These are phyloP conservation scores for Mycena indigotica DNA, from an alignment of 768 basidiomycete species.

Conservation along the genomic window DNA sequence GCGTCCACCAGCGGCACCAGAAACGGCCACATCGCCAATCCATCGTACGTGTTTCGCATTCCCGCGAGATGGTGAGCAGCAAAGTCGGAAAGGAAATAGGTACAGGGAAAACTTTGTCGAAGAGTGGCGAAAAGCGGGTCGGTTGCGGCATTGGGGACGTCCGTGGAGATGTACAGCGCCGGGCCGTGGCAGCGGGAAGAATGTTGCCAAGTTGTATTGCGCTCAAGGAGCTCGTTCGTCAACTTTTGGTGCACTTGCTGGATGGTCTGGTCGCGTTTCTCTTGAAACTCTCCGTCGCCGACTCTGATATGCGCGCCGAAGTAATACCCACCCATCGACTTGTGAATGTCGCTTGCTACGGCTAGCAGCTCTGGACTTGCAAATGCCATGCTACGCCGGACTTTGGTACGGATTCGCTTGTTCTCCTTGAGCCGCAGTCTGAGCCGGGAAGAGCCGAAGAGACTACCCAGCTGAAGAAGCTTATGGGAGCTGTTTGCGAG, in stretches of 20 bases:
- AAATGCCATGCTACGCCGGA: constrained; percentile 62
- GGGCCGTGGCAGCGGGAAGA: constrained; percentile 45
- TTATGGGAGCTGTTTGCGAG: constrained; percentile 45
- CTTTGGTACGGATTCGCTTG: constrained; percentile 42
- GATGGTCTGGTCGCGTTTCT: constrained; percentile 42
- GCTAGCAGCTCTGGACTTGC: constrained; percentile 47
- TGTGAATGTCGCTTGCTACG: constrained; percentile 47
- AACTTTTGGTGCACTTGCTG: constrained; percentile 60
- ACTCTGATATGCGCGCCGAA: constrained; percentile 69
- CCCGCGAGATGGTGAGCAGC: constrained; percentile 30
- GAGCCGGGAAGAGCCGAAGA: constrained; percentile 77
- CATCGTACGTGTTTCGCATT: constrained; percentile 51
- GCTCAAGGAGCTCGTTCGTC: constrained; percentile 48
- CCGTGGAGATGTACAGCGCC: constrained; percentile 70
- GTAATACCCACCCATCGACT: constrained; percentile 48
- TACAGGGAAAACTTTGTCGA: constrained; percentile 61
- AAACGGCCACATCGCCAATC: constrained; percentile 46
- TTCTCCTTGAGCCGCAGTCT: constrained; percentile 47
- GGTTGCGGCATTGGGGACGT: constrained; percentile 41
- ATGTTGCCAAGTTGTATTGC: constrained; percentile 28
- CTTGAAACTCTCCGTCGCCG: constrained; percentile 65
- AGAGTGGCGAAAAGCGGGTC: constrained; percentile 51
- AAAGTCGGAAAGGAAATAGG: constrained; percentile 61
- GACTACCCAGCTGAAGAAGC: constrained; percentile 69
- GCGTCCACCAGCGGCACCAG: constrained; percentile 71